Evolutionary conservation across 2,329 filamentous ascomycete genomes (phyloP), one percentile per base, ranked within the genome.

Genomic region (Trichoderma pleuroti): DNA sequence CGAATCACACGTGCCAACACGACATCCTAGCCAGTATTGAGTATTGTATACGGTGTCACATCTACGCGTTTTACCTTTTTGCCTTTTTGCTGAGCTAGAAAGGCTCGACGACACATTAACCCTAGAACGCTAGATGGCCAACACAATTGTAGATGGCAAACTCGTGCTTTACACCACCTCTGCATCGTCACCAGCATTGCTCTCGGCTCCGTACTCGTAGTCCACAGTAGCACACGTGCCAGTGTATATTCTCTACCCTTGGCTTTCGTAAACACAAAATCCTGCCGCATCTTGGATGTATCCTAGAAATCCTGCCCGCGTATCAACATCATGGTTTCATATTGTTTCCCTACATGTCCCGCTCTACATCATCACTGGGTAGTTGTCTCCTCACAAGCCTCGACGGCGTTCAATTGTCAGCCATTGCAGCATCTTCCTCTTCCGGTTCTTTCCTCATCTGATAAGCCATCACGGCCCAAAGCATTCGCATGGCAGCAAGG

Each of bases 401-500:
- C 42, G 5, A 8, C 9, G 18, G 32, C 5, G 10, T 30, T 72
- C 62, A 72, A 18, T 46, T 75, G 75, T 76, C 79, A 71, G 59
- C 73, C 80, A 74, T 79, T 71, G 73, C 75, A 65, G 76, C 73
- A 49, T 78, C 77, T 14, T 72, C 76, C 32, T 75, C 74, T 36
- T 57, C 62, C 10, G 72, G 39, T 28, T 76, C 75, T 74, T 80
- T 83, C 73, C 86, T 82, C 88, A 90, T 90, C 76, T 87, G 79
- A 77, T 86, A 91, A 2, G 83, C 83, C 85, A 89, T 88, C 76
- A 90, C 81, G 5, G 82, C 83, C 88, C 89, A 91, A 1, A 90
- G 74, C 11, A 86, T 72, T 72, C 82, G 79, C 85, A 90, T 85
- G 3, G 87, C 88, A 73, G 84, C 83, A 30, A 90, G 76, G 59